Evolutionary conservation across 2,329 filamentous ascomycete species (phyloP), one percentile per base, ranked within the genome.

Genomic region (Aspergillus udagawae): DNA sequence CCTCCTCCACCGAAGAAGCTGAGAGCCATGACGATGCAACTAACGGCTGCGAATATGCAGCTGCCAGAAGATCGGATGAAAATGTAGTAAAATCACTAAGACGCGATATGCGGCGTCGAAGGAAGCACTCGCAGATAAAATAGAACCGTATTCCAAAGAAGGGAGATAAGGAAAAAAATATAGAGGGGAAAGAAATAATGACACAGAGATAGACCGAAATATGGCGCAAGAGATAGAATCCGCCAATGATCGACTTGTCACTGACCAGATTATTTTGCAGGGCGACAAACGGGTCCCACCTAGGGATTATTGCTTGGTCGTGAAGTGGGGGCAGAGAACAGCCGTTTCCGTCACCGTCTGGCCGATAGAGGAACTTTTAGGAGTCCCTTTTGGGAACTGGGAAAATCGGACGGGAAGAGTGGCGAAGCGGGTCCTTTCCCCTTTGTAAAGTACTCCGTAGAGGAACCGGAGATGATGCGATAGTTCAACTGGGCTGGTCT

Each of bases 1-100:
- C 73, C 72, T 59, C 72, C 65, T 49, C 72, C 69, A 63, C 73
- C 73, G 52, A 79, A 74, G 63, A 79, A 77, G 66, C 73, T 79
- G 66, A 78, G 74, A 57, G 77, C 75, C 76, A 79, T 79, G 62
- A 56, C 56, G 56, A 50, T 57, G 53, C 52, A 58, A 56, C 59
- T 59, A 62, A 55, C 63, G 58, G 63, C 63, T 54, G 61, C 61
- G 58, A 54, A 60, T 28, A 35, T 44, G 64, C 58, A 63, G 65
- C 63, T 50, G 59, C 45, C 48, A 57, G 59, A 45, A 53, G 54
- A 52, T 42, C 41, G 54, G 56, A 60, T 55, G 54, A 21, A 52
- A 47, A 53, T 47, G 52, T 21, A 14, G 20, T 20, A 49, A 35
- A 47, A 17, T 29, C 35, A 27, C 41, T 48, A 54, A 20, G 23